Base-by-base conservation (phyloP, 2,329 filamentous ascomycete genomes). In the Curvularia spicifera region DNA sequence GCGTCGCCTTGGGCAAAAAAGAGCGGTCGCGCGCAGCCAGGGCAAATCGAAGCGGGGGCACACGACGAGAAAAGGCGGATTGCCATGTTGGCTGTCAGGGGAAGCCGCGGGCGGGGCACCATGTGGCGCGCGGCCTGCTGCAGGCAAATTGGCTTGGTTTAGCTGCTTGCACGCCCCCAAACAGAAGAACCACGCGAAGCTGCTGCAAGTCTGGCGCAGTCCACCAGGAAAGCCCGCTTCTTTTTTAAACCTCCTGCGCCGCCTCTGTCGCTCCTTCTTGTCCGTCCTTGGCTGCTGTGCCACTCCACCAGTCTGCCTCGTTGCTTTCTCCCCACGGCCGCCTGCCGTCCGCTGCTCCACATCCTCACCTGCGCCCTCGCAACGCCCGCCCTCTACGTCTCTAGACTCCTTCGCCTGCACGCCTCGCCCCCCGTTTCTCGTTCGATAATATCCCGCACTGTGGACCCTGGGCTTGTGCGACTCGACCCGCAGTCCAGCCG, bases 71-170 rank as follows among this genome's bases (percentile, higher is more conserved):
- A 54, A 54, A 57, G 50, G 35, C 44, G 45, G 53, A 33, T 50
- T 31, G 50, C 26, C 20, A 43, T 35, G 12, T 31, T 33, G 35
- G 22, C 18, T 29, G 50, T 59, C 59, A 61, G 56, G 59, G 59
- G 59, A 29, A 44, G 47, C 26, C 51, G 43, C 35, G 59, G 48
- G 56, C 59, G 52, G 55, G 56, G 45, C 59, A 51, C 44, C 44
- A 33, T 40, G 59, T 48, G 59, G 59, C 56, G 47, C 28, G 54
- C 42, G 43, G 44, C 18, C 22, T 24, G 22, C 15, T 54, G 42
- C 51, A 56, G 46, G 40, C 40, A 59, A 61, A 56, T 56, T 53
- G 47, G 51, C 28, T 9, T 43, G 33, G 45, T 3, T 20, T n/a
- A 28, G 43, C 28, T 45, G 24, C 29, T 49, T 37, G 1, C 28